Base-by-base conservation (phyloP, 805 yeast genomes). In the Maudiozyma saulgeensis region DNA sequence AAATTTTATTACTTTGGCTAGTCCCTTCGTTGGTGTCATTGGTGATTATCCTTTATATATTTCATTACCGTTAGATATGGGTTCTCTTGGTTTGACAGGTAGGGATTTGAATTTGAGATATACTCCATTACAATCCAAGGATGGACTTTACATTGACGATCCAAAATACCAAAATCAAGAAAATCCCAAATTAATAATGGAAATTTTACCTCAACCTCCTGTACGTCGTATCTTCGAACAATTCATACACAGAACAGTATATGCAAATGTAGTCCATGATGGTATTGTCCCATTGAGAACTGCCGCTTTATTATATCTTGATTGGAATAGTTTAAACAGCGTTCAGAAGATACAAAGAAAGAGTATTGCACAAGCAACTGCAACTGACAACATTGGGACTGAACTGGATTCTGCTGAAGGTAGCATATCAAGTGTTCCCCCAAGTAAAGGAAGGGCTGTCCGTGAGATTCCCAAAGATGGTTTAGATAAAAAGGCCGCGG, bases 261-360 rank as follows among this genome's bases (percentile, higher is more conserved):
- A 93, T 65, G 96, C 98, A 0, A 93, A 93, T 67, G 82, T 86
- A 0, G 73, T 87, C 18, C 83, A 93, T 65, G 99, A 93, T 68
- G 99, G 99, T 2, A 89, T 93, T 47, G 99, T 93, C 1, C 98
- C 99, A 0, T 70, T 93, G 56, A 71, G 98, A 46, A 93, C 99
- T 0, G 81, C 96, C 0, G 88, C 97, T 0, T 68, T 91, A 47
- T 66, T 91, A 26, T 91, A 84, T 59, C 66, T 93, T 13, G 98
- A 93, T 64, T 89, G 95, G 85, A 76, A 77, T 51, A 95, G 88
- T 3, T 68, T 84, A 16, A 70, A 76, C 3, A 73, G 74, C 44
- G 83, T 82, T 1, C 66, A 70, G 7, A 63, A 64, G 44, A 71
- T 72, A 12, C 57, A 57, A 49, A 52, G 52, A 23, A 39, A 23